A percentile compares a stretch with the other conserved stretches of the same genome.
Conservation (phyloP, 306 rosid genomes). For the Vigna hirtella region DNA sequence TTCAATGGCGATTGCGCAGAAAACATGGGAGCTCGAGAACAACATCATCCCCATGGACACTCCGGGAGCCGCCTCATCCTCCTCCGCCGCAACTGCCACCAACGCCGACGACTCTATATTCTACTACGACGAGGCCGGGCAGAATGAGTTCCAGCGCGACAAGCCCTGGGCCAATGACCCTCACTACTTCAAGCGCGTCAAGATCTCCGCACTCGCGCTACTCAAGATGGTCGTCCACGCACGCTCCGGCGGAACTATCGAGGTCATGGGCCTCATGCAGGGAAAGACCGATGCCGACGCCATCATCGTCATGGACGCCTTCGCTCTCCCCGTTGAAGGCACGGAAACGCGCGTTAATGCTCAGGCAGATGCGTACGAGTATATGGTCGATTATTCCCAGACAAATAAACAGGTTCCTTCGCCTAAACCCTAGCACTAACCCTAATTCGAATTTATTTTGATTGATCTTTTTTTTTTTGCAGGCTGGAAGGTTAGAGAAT, state of each 20-base stretch:
- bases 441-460: not conserved
- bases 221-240: conserved; percentile 99
- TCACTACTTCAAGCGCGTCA: conserved; percentile 94
- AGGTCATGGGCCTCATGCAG: conserved; percentile 99
- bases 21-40: conserved; percentile 97
- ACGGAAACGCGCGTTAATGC: conserved; percentile 99
- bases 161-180: conserved; percentile 91
- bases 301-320: conserved; percentile 95
- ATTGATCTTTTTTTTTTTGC: not conserved
- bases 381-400: conserved; percentile 96
- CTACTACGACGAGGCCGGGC: conserved; percentile 84
- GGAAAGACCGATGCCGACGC: conserved; percentile 92
- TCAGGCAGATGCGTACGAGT: conserved; percentile 97
- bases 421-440: conserved; percentile 36
- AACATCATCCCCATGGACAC: conserved; percentile 78
- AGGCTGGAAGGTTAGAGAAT: conserved; percentile 96
- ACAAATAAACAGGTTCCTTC: conserved; percentile 83
- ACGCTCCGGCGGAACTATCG: conserved; percentile 96
- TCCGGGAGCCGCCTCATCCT: conserved; percentile 60
- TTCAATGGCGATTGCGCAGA: conserved; percentile 65
- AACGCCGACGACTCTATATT: conserved; percentile 82
- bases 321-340: conserved; percentile 94
- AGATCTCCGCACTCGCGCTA: conserved; percentile 95
- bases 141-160: conserved; percentile 77
- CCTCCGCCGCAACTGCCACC: conserved; percentile 59